Percentiles rank a stretch among this genome's conserved stretches.
phyloP scores from a whole-genome alignment of 106 monocot genomes.

The Apostasia shenzhenica region DNA sequence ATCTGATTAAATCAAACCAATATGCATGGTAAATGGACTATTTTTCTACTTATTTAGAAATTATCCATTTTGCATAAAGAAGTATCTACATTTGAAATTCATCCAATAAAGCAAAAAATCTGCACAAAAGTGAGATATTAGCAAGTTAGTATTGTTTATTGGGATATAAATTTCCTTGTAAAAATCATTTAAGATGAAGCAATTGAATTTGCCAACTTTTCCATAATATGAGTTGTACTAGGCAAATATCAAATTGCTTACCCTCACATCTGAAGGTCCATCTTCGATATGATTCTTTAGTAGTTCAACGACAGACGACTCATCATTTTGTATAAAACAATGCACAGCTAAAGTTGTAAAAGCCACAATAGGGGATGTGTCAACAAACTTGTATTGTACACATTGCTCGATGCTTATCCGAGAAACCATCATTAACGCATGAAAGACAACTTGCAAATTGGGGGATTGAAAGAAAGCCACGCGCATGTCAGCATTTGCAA shows the following conservation, averaged over 20 bases:
- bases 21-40: no score
- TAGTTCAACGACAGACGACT: not conserved
- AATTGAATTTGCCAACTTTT: not conserved
- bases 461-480: constrained; percentile 41
- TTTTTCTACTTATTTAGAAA: no score
- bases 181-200: not conserved
- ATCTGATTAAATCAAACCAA: no score
- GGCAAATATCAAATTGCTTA: not conserved
- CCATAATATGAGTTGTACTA: not conserved
- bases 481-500: constrained; percentile 27
- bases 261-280: constrained; percentile 5
- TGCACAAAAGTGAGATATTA: no score
- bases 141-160: no score
- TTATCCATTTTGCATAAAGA: no score
- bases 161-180: not conserved
- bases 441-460: constrained; percentile 30
- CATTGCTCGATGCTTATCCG: constrained; percentile 45
- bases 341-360: constrained; percentile 39
- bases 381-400: constrained; percentile 28
- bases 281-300: not conserved
- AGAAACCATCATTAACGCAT: constrained; percentile 49
- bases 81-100: no score
- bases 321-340: constrained; percentile 34
- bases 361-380: constrained; percentile 47
- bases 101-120: no score